phyloP scores from a whole-genome alignment of 1,284 basidiomycete genomes.

The Sutorius eximius region DNA sequence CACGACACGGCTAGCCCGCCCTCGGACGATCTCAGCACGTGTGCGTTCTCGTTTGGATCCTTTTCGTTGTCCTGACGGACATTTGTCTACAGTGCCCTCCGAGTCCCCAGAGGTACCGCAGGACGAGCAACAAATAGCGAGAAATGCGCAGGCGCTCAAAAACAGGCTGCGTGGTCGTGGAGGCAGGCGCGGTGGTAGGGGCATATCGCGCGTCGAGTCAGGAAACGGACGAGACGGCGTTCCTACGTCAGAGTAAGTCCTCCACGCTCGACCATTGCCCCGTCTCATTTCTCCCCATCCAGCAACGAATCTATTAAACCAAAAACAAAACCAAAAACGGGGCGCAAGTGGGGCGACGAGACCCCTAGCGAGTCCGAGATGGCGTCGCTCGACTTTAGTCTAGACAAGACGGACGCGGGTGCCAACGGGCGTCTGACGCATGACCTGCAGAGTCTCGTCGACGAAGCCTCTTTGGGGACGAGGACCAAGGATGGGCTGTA shows the following conservation, averaged over 20 bases:
- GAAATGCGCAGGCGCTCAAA: slow-evolving; percentile 91
- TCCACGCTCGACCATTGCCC: slow-evolving; percentile 1
- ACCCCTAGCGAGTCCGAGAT: slow-evolving; percentile 81
- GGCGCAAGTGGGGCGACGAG: slow-evolving; percentile 91
- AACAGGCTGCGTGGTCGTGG: slow-evolving; percentile 73
- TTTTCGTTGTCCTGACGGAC: neutral
- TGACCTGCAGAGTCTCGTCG: slow-evolving; percentile 67
- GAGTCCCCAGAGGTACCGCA: slow-evolving; percentile 55
- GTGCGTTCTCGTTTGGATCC: slow-evolving; percentile 31
- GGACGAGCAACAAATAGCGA: slow-evolving; percentile 87
- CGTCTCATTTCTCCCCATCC: slow-evolving; percentile 5
- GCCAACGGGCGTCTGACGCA: slow-evolving; percentile 39
- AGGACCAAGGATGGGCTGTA: slow-evolving; percentile 85
- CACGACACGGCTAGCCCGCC: slow-evolving; percentile 48
- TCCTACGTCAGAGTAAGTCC: slow-evolving; percentile 72
- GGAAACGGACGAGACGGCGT: slow-evolving; percentile 62
- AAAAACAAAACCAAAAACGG: slow-evolving; percentile 69
- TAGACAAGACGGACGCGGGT: slow-evolving; percentile 46
- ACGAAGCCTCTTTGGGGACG: slow-evolving; percentile 77
- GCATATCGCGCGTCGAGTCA: slow-evolving; percentile 48
- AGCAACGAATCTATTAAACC: slow-evolving; percentile 66
- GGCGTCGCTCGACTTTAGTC: slow-evolving; percentile 85
- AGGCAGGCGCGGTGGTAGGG: slow-evolving; percentile 55
- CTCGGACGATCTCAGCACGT: slow-evolving; percentile 59
- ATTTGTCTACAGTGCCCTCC: slow-evolving; percentile 50